Percentiles rank a stretch among this genome's conserved stretches.
These are phyloP conservation scores for Penicillium soppii DNA, from an alignment of 495 filamentous ascomycete species.

Conservation along the genomic window DNA sequence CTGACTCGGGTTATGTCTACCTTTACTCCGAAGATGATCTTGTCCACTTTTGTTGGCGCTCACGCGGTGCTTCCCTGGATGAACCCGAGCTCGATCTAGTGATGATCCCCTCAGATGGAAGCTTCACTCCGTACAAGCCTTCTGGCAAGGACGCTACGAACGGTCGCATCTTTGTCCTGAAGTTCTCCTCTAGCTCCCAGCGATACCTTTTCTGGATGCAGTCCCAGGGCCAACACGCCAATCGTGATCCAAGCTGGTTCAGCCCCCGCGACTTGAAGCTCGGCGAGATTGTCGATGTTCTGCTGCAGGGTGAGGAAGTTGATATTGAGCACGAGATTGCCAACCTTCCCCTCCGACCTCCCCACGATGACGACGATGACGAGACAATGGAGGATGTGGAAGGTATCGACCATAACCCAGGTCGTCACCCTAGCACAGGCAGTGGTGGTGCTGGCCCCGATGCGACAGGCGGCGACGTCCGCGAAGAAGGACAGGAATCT, in stretches of 20 bases:
- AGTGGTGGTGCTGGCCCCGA: constrained; percentile 79
- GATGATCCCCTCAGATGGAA: constrained; percentile 86
- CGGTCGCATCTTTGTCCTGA: constrained; percentile 89
- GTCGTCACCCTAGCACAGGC: constrained; percentile 57
- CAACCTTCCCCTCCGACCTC: constrained; percentile 50
- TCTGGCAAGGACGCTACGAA: constrained; percentile 65
- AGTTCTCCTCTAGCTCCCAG: constrained; percentile 90
- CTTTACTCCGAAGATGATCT: constrained; percentile 94
- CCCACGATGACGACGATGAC: constrained; percentile 59
- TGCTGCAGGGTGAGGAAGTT: constrained; percentile 88
- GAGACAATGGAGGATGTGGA: constrained; percentile 85
- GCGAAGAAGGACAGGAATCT: constrained; percentile 83
- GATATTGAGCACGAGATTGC: constrained; percentile 77
- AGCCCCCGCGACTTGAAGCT: constrained; percentile 77
- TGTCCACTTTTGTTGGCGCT: constrained; percentile 95
- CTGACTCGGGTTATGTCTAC: constrained; percentile 84
- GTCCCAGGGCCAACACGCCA: constrained; percentile 74
- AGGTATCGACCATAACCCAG: constrained; percentile 55
- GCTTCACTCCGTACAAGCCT: constrained; percentile 76
- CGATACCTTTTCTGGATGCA: constrained; percentile 96
- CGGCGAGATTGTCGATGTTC: constrained; percentile 76
- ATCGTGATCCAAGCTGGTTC: constrained; percentile 73
- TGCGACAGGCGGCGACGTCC: constrained; percentile 84
- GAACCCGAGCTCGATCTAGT: constrained; percentile 79
- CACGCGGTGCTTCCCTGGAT: constrained; percentile 57